Evolutionary conservation across 495 filamentous ascomycete species (phyloP), one percentile per base, ranked within the genome.

Genomic region (Neurospora terricola): DNA sequence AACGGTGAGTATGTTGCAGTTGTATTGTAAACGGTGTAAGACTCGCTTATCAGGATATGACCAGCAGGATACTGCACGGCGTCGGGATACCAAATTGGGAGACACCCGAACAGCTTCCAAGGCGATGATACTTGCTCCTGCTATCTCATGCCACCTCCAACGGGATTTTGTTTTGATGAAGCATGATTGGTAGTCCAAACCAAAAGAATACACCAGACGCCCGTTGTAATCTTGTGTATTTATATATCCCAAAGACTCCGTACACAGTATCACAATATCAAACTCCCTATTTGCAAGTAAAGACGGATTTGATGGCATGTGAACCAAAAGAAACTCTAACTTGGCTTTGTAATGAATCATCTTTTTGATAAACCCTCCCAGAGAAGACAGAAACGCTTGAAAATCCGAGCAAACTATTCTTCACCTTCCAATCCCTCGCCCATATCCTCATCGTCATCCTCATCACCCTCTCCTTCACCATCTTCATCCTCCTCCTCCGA

Each of bases 401-500:
- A 1, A 59, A 14, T 2, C 5, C 23, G 5, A 30, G 23, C 2
- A 1, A 6, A 3, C 12, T 62, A 62, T 62, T 78, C 77, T 9
- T 72, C 79, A 21, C 72, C 77, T 4, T 79, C 76, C 4, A 74
- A 75, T 1, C 77, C 73, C 5, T 75, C 72, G 21, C 86, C 87
- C 8, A 82, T 86, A 8, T 80, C 86, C 38, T 83, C 86, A 7
- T 81, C 82, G 7, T 84, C 85, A 18, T 83, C 87, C 0, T 82
- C 85, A 14, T 84, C 86, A 0, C 75, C 83, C 72, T 82, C 86
- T 12, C 82, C 85, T 23, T 85, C 84, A 11, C 83, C 86, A 38
- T 86, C 86, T 2, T 86, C 87, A 4, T 81, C 86, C 10, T 85
- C 85, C 0, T 87, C 88, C 69, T 80, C 83, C 1, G 73, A 74